Conservation (phyloP, 371 early-diverging fungal genomes). For the Mucor circinelloides region DNA sequence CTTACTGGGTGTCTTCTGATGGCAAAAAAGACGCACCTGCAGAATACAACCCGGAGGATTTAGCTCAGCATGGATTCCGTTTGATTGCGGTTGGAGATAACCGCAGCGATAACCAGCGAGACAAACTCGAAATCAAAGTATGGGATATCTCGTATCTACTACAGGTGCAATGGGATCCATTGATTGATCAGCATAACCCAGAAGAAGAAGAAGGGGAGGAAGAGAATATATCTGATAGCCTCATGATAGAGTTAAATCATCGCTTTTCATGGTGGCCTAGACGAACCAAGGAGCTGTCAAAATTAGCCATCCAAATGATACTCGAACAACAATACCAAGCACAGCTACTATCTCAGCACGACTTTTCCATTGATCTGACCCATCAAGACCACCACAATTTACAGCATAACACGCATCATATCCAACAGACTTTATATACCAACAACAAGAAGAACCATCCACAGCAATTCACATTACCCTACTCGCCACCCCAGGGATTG, state of each 20-base stretch:
- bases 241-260: constrained; percentile 1
- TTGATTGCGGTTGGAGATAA: constrained; percentile 90
- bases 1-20: constrained; percentile 24
- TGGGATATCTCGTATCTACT: constrained; percentile 49
- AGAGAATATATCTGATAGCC: not conserved
- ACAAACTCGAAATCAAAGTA: constrained; percentile 44
- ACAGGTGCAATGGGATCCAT: constrained; percentile 30
- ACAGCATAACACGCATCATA: not conserved
- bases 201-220: not conserved
- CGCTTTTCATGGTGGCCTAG: constrained; percentile 43
- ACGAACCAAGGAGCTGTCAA: constrained; percentile 23
- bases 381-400: not conserved
- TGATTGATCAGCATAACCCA: constrained; percentile 1
- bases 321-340: constrained; percentile 4
- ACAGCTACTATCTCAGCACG: constrained; percentile 2
- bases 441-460: not conserved
- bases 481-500: constrained; percentile 33
- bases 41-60: not conserved
- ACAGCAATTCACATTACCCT: constrained; percentile 19
- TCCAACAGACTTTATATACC: not conserved
- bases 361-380: not conserved
- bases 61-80: constrained; percentile 10
- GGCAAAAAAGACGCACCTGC: not conserved
- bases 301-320: constrained; percentile 34
- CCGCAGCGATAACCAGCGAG: constrained; percentile 87